Evolutionary conservation across 2,329 filamentous ascomycete genomes (phyloP), one percentile per base, ranked within the genome.

Genomic region (Ceratocystis smalleyi): DNA sequence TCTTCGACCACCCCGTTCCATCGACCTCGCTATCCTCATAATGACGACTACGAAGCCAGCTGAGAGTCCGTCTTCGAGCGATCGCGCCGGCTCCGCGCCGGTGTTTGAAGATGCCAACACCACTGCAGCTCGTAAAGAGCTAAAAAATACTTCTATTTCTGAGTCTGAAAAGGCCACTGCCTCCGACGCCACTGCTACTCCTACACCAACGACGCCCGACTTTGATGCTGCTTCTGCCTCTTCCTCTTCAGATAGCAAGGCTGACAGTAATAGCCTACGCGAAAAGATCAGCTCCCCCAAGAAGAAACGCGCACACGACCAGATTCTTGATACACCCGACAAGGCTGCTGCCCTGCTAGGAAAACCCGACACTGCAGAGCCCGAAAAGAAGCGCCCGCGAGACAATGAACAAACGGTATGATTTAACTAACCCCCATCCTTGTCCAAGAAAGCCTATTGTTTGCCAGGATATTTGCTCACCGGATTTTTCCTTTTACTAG

Each of bases 301-400:
- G 75, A 86, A 86, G 77, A 86, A 86, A 76, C 78, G 83, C 68
- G 79, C 77, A 32, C 80, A 82, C 68, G 81, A 83, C 68, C 78
- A 84, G 71, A 73, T 83, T 17, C 83, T 84, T 32, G 76, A 79
- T 59, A 64, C 64, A 32, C 57, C 64, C n/a, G 64, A 75, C 22
- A 75, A 74, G 62, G 75, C 77, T 68, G 77, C 77, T 64, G 75
- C 78, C 68, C 79, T 77, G 71, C 59, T 57, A 54, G 74, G 78
- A 70, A 76, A 81, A 68, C 77, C 78, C 55, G 70, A 69, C 63
- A 70, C 75, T 63, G 69, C 72, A 55, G 83, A 84, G 70, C 83
- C 83, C 19, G 82, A 86, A 73, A 86, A 86, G 76, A 86, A 86
- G 73, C 78, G 83, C 60, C 77, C 79, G 65, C 78, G 83, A 63